Base-by-base conservation (phyloP, 2,329 filamentous ascomycete genomes). In the Penicillium occitanis region DNA sequence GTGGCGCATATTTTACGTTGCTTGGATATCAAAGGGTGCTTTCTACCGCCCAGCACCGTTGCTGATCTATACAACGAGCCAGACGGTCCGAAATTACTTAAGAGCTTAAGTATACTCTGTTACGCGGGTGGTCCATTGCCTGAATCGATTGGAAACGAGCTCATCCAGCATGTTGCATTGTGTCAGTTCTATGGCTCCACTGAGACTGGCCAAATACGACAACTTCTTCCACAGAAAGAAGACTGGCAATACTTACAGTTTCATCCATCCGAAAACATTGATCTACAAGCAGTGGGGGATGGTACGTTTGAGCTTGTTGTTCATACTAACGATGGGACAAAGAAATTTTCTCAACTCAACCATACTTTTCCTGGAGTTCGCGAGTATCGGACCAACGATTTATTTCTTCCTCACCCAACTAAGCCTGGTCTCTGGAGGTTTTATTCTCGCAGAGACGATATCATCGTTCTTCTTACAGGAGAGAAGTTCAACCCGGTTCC, bases 401-500 rank as follows among this genome's bases (percentile, higher is more conserved):
- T 68, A 22, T 68, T 66, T 44, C 28, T 25, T n/a, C 40, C 28
- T 13, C 67, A 68, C 58, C 67, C 67, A 5, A 61, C 35, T 11
- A 44, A 59, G 19, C 51, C 66, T 11, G 33, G 48, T 8, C 59
- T 65, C 10, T 68, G 67, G 67, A 59, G 22, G 3, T 67, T 60
- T 14, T 19, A 61, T 55, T 40, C 44, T 25, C 66, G 59, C 50
- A 17, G 28, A 22, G 70, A 71, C 50, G 69, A 71, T 64, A 66
- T 71, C 25, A 53, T 71, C 25, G 68, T 71, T 6, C 58, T 71
- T 13, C 63, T 60, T 3, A 71, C 57, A 55, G 68, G 69, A 8
- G 68, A 71, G 30, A 71, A 71, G 30, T 33, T 66, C 13, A 70
- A 71, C 44, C 69, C 69, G 1, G n/a, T 64, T 22, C 35, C 60